Percentiles rank a stretch among this genome's conserved stretches.
Conservation (phyloP, 805 yeast species). For the Candida coquimbonensis region DNA sequence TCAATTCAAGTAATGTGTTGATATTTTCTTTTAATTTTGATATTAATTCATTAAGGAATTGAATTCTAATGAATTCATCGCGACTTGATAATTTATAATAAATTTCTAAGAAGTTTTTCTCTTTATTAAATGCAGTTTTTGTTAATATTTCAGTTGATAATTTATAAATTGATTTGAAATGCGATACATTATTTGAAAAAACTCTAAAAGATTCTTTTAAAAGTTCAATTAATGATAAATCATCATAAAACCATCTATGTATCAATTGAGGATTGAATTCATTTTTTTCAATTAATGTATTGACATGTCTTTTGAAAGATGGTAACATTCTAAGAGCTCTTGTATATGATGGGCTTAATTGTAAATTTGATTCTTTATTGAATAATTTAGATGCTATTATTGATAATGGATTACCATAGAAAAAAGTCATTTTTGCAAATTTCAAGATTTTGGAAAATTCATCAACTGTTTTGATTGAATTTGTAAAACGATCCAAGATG, state of each 20-base stretch:
- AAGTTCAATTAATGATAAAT: conserved; percentile 11
- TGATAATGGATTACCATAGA: conserved; percentile 19
- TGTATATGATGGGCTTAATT: conserved; percentile 11
- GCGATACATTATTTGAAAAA: conserved; percentile 12
- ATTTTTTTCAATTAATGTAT: conserved; percentile 6
- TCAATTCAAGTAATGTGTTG: conserved; percentile 3
- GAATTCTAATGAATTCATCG: conserved; percentile 19
- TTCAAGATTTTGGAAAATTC: conserved; percentile 19
- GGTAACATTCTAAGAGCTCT: conserved; percentile 28
- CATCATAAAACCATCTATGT: conserved; percentile 14
- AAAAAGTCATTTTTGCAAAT: conserved; percentile 21
- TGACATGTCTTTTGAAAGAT: conserved; percentile 26
- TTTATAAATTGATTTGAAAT: conserved; percentile 14
- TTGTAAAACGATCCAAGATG: conserved; percentile 17
- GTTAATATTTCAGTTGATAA: conserved; percentile 15
- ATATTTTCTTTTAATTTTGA: conserved; percentile 10
- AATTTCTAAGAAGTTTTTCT: conserved; percentile 15
- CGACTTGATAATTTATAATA: conserved; percentile 18
- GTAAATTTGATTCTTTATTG: background rate
- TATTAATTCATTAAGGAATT: conserved; percentile 19
- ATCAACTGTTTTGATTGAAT: conserved; percentile 18
- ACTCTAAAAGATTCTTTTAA: conserved; percentile 13
- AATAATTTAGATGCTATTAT: conserved; percentile 8
- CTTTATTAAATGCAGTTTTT: conserved; percentile 8
- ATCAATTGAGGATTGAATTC: conserved; percentile 6